These are phyloP conservation scores for Hemileccinum impolitum DNA, from an alignment of 768 basidiomycete species.

Conservation along the genomic window DNA sequence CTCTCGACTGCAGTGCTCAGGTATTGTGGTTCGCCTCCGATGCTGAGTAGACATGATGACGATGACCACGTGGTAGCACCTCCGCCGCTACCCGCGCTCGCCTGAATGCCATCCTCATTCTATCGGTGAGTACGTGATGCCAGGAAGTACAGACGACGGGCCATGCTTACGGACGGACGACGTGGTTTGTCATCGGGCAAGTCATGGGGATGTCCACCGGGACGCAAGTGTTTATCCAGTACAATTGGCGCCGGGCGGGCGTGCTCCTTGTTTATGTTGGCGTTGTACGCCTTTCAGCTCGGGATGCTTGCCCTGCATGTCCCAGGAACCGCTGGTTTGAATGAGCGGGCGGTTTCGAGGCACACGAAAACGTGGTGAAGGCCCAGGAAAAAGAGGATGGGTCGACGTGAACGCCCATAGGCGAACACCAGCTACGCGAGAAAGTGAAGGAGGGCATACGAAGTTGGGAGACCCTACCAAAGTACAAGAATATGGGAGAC, in stretches of 20 bases:
- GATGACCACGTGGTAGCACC: constrained; percentile 22
- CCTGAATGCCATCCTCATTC: constrained; percentile 71
- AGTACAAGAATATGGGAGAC: too few species aligned
- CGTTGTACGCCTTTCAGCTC: constrained; percentile 53
- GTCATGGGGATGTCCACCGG: constrained; percentile 79
- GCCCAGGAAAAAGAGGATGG: background rate
- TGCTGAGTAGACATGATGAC: constrained; percentile 4
- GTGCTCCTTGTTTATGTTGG: constrained; percentile 58
- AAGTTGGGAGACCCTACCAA: background rate
- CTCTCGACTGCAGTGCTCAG: constrained; percentile 56
- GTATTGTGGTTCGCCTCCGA: constrained; percentile 30
- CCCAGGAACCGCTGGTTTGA: constrained; percentile 53
- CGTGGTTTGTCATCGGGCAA: constrained; percentile 68
- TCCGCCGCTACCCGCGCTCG: constrained; percentile 55
- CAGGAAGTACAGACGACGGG: too few species aligned
- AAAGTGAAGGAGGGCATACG: constrained; percentile 7
- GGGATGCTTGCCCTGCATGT: constrained; percentile 52
- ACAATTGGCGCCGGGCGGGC: constrained; percentile 78
- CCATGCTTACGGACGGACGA: background rate
- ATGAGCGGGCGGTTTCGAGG: constrained; percentile 53
- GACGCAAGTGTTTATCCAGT: constrained; percentile 61
- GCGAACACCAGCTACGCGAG: background rate
- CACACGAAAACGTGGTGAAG: constrained; percentile 38
- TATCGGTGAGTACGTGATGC: constrained; percentile 46
- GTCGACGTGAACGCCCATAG: background rate